Conservation (phyloP, 352 stramenopile genomes). For the Pythium sukuiense region DNA sequence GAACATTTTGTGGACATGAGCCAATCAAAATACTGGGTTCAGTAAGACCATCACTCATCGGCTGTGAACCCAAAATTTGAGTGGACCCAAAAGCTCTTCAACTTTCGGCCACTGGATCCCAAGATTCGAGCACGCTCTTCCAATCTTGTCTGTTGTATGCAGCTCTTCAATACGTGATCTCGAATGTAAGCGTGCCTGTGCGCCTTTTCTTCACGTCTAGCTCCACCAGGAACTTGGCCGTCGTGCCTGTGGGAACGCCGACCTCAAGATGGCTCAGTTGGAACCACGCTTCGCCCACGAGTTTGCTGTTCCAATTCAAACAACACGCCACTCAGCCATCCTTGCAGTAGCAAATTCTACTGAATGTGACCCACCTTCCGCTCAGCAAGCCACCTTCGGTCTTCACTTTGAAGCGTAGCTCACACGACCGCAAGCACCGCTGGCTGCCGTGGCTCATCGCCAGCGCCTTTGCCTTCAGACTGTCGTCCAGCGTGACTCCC, state of each 20-base stretch:
- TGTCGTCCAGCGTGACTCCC: not conserved
- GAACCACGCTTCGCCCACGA: not conserved
- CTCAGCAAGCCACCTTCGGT: not conserved
- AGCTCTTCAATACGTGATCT: not conserved
- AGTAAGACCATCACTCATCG: too few relatives aligned
- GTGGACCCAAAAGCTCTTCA: too few relatives aligned
- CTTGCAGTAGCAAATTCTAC: too few relatives aligned
- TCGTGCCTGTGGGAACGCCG: not conserved
- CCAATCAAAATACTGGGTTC: too few relatives aligned
- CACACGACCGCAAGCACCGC: not conserved
- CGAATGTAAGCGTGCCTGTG: not conserved
- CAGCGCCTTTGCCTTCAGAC: not conserved
- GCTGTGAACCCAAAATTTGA: too few relatives aligned
- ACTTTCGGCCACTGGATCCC: too few relatives aligned
- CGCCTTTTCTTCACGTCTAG: not conserved
- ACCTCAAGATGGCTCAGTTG: not conserved
- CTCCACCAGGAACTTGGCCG: not conserved
- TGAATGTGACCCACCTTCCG: not conserved
- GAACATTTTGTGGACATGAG: too few relatives aligned
- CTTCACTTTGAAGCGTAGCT: not conserved
- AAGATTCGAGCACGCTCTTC: too few relatives aligned
- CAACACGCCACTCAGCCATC: not conserved
- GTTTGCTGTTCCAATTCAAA: not conserved
- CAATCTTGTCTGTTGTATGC: too few relatives aligned
- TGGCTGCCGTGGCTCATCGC: not conserved